Conservation (phyloP, 306 rosid species). For the Quillaja saponaria region DNA sequence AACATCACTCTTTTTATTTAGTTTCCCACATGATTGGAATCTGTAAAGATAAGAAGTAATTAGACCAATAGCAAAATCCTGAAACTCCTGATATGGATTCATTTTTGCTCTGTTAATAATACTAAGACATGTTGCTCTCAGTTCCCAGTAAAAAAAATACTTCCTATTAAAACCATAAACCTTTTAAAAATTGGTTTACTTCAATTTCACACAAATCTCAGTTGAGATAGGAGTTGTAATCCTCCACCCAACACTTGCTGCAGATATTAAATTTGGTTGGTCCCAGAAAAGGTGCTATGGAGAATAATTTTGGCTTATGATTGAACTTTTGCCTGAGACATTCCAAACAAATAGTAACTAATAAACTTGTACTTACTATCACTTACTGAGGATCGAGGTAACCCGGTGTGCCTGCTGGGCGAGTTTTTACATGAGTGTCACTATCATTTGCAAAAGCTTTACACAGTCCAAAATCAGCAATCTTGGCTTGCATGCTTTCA, state of each 20-base stretch:
- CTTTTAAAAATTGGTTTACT: no score
- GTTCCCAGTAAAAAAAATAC: no score
- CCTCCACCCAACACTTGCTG: not conserved
- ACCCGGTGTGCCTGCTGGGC: conserved; percentile 41
- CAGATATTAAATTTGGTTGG: not conserved
- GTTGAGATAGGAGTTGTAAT: no score
- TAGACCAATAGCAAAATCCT: not conserved
- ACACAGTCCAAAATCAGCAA: conserved; percentile 53
- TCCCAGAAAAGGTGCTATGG: no score
- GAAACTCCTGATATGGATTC: not conserved
- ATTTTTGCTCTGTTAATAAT: fast-evolving
- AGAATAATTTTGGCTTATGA: no score
- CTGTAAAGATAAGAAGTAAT: conserved; percentile 8
- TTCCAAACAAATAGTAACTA: not conserved
- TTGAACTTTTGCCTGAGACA: no score
- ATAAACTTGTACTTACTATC: not conserved
- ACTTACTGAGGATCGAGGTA: conserved; percentile 57
- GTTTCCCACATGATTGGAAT: conserved; percentile 17
- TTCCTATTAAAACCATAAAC: no score
- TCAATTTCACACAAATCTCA: no score
- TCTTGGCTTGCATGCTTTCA: conserved; percentile 39
- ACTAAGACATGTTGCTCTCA: fast-evolving
- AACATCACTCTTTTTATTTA: conserved; percentile 28
- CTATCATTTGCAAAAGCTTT: conserved; percentile 30
- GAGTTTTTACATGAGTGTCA: conserved; percentile 38